phyloP scores from a whole-genome alignment of 306 rosid species.

The Lathyrus aphaca region DNA sequence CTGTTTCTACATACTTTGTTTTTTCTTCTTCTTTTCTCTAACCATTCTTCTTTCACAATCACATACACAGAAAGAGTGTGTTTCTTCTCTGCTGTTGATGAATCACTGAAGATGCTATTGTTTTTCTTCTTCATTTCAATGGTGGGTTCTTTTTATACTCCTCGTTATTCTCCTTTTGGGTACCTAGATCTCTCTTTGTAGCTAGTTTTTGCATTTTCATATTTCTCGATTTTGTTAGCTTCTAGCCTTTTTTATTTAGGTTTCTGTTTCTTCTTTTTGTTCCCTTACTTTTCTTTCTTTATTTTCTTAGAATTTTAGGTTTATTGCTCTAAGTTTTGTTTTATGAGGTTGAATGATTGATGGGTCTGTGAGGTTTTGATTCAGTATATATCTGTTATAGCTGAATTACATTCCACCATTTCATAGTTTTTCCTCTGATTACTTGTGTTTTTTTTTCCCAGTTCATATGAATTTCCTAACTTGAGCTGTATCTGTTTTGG shows the following conservation, averaged over 20 bases:
- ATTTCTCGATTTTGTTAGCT: slow-evolving; percentile 30
- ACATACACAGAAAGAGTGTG: slow-evolving; percentile 1
- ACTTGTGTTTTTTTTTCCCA: background rate
- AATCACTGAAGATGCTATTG: background rate
- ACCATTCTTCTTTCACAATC: slow-evolving; percentile 4
- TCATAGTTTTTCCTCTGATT: slow-evolving; percentile 12
- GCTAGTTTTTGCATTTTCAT: slow-evolving; percentile 20
- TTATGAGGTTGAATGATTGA: slow-evolving; percentile 35
- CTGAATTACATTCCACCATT: slow-evolving; percentile 26
- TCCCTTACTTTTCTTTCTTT: background rate
- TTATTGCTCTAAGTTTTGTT: slow-evolving; percentile 26
- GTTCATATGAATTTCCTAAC: slow-evolving; percentile 25
- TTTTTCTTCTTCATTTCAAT: slow-evolving; percentile 39
- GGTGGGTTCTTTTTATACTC: slow-evolving; percentile 45
- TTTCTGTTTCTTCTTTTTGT: background rate
- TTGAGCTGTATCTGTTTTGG: background rate
- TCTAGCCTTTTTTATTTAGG: background rate
- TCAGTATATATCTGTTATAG: slow-evolving; percentile 14
- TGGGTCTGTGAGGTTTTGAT: slow-evolving; percentile 15
- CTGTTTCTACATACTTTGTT: slow-evolving; percentile 10
- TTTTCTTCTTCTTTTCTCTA: slow-evolving; percentile 20
- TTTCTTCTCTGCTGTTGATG: background rate
- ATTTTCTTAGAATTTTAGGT: slow-evolving; percentile 26
- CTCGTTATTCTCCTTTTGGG: slow-evolving; percentile 3
- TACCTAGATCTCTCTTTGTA: slow-evolving; percentile 45